Conservation (phyloP, 768 basidiomycete genomes). For the Floccularia luteovirens region DNA sequence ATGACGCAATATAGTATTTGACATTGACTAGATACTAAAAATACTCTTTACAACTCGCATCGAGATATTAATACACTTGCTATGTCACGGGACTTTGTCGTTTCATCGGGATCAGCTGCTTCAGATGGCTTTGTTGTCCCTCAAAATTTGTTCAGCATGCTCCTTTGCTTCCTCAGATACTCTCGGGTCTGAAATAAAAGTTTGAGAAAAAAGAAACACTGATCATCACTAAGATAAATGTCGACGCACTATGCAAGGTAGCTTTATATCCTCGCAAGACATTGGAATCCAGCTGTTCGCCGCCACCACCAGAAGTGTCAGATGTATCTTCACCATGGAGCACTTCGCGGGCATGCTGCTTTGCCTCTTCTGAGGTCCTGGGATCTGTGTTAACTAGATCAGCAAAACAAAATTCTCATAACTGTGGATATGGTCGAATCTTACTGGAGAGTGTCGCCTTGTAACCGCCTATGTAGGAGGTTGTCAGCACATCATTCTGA, state of each 20-base stretch:
- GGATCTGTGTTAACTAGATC: conserved; percentile 32
- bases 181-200: conserved; percentile 36
- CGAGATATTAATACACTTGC: too few species aligned
- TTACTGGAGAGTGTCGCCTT: conserved; percentile 26
- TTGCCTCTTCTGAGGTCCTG: conserved; percentile 37
- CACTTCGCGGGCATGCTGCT: conserved; percentile 46
- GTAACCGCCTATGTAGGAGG: conserved; percentile 32
- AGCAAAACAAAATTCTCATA: too few species aligned
- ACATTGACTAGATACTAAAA: too few species aligned
- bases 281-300: too few species aligned
- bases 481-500: too few species aligned
- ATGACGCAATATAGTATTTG: too few species aligned
- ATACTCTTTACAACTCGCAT: too few species aligned
- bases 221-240: background rate
- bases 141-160: conserved; percentile 21
- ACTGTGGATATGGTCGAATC: background rate
- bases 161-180: conserved; percentile 40
- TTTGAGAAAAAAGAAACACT: too few species aligned
- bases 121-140: background rate
- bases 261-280: conserved; percentile 54
- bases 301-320: conserved; percentile 25
- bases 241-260: conserved; percentile 32
- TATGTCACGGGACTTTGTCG: too few species aligned
- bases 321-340: conserved; percentile 12
- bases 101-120: too few species aligned